Conservation (phyloP, 2,329 filamentous ascomycete species). For the Aspergillus brunneoviolaceus region DNA sequence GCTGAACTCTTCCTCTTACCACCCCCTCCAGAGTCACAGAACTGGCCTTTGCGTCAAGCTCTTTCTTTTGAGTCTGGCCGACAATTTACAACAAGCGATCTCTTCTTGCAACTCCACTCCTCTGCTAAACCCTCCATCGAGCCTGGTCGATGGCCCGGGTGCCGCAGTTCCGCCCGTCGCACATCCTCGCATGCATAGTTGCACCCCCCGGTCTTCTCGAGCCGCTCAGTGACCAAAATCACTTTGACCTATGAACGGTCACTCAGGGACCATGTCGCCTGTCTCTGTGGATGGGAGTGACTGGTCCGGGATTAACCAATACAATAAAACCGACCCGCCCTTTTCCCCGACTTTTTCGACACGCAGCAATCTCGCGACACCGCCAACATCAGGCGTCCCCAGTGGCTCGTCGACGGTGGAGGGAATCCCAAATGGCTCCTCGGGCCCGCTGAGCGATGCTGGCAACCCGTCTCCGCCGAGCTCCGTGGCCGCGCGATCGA, state of each 20-base stretch:
- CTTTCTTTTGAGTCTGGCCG: constrained; percentile 6
- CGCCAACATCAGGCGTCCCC: constrained; percentile 63
- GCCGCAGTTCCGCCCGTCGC: constrained; percentile 4
- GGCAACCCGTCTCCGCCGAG: constrained; percentile 77
- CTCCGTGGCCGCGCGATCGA: constrained; percentile 73
- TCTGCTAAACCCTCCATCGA: constrained; percentile 7
- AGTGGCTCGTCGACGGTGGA: constrained; percentile 57
- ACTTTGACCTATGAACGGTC: constrained; percentile 61
- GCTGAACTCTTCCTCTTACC: background rate
- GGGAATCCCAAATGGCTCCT: constrained; percentile 24
- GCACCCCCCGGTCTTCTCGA: constrained; percentile 1
- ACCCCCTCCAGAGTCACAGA: background rate
- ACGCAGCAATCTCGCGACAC: constrained; percentile 59
- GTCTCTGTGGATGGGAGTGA: constrained; percentile 80
- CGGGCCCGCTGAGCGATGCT: constrained; percentile 28
- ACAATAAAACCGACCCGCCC: constrained; percentile 51
- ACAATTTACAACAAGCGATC: constrained; percentile 12
- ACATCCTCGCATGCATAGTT: constrained; percentile 18
- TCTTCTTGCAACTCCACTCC: constrained; percentile 4
- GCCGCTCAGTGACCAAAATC: constrained; percentile 11
- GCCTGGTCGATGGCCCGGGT: constrained; percentile 11
- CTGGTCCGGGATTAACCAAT: constrained; percentile 71
- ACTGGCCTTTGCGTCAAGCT: background rate
- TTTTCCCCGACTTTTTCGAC: constrained; percentile 52
- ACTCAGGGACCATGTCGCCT: constrained; percentile 76